Evolutionary conservation across 1,139 yeast genomes (phyloP), one percentile per base, ranked within the genome.

Genomic region (Ashbya aceris): DNA sequence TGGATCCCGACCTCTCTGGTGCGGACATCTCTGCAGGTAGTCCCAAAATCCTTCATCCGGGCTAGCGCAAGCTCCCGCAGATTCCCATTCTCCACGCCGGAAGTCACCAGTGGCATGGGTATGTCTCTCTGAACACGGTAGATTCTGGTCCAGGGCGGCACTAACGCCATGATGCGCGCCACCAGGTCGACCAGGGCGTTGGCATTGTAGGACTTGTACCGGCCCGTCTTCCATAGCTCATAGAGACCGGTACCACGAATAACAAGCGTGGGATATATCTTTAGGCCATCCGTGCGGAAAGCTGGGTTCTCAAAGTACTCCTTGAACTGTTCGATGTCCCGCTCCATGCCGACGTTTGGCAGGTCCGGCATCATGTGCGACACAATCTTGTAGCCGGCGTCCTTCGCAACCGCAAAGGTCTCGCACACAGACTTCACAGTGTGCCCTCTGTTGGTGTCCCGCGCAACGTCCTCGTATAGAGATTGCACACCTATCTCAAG

Each of bases 351-450:
- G 42, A 91, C 96, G 58, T 91, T 91, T 13, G 99, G 99, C 55
- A 91, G 71, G 70, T 91, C 98, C 13, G 99, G 99, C 99, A 91
- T 91, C 99, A 91, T 91, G 67, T 91, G 99, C 51, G 94, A 81
- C 27, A 91, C 98, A 42, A 91, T 95, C 65, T 91, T 91, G 66
- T 89, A 91, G 6, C 99, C 99, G 0, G 98, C 94, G 65, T 91
- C 99, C 62, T 91, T 91, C 20, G 98, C 95, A 37, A 84, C 78
- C 1, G 87, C 87, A 68, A 91, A 91, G 0, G 98, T 91, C 60
- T 91, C 95, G 65, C 96, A 85, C 2, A 91, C 99, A 2, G 98
- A 79, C 61, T 82, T 83, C 32, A 91, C 98, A 0, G 99, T 91
- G 60, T 91, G 99, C 1, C 99, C 99, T 66, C 99, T 78, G 62